phyloP scores from a whole-genome alignment of 441 rosid genomes.

The Gossypium schwendimanii region DNA sequence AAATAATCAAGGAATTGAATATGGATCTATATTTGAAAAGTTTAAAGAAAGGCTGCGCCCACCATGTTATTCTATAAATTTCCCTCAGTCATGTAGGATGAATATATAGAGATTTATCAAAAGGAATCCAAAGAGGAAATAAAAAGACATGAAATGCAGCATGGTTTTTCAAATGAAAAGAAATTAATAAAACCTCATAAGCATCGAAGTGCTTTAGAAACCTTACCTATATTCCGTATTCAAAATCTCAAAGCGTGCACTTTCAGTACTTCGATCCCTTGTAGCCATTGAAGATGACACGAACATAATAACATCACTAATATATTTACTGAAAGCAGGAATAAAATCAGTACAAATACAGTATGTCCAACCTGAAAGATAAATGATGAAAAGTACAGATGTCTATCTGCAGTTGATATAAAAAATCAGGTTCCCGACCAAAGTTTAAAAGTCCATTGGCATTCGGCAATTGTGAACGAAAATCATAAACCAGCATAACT shows the following conservation, averaged over 20 bases:
- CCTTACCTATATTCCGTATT: slow-evolving; percentile 67
- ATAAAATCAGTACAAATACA: slow-evolving; percentile 17
- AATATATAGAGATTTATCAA: not conserved
- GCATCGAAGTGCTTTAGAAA: not conserved
- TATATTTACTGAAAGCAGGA: slow-evolving; percentile 67
- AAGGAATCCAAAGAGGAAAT: not conserved
- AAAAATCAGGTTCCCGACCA: not conserved
- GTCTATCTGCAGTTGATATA: not conserved
- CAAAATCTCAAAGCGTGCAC: slow-evolving; percentile 89
- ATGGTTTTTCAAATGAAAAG: not conserved
- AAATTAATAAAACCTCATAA: not conserved
- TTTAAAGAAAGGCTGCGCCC: not conserved
- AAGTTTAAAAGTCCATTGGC: not conserved
- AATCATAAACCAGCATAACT: not conserved
- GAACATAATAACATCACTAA: slow-evolving; percentile 78
- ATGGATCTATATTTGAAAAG: not conserved
- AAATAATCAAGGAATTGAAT: not conserved
- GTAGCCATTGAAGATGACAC: slow-evolving; percentile 85
- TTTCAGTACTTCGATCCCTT: slow-evolving; percentile 89
- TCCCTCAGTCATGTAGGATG: not conserved
- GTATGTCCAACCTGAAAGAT: not conserved
- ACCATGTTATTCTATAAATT: not conserved
- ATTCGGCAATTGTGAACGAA: not conserved
- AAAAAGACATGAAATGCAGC: slow-evolving; percentile 1
- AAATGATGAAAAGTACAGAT: not conserved